These are phyloP conservation scores for Colletotrichum truncatum DNA, from an alignment of 2,329 filamentous ascomycete genomes.

Conservation along the genomic window DNA sequence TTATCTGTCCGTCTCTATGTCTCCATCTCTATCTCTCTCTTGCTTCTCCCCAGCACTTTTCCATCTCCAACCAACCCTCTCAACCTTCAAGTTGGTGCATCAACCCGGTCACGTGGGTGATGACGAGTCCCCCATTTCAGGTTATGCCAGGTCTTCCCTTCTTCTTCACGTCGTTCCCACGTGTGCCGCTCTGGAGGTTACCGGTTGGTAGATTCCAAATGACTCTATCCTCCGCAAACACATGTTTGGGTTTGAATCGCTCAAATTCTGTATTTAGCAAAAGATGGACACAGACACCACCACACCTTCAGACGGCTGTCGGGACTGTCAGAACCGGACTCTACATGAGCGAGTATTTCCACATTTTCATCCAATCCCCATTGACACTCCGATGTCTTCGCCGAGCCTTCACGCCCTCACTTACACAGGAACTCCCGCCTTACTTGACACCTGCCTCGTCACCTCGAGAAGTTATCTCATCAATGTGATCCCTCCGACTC, in stretches of 20 bases:
- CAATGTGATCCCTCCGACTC: neutral
- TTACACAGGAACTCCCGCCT: neutral
- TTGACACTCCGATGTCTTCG: too few species aligned
- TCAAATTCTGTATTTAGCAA: slow-evolving; percentile 20
- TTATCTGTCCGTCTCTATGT: neutral
- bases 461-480: slow-evolving; percentile 8
- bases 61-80: too few species aligned
- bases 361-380: too few species aligned
- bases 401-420: too few species aligned
- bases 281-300: neutral
- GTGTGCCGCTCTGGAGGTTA: neutral
- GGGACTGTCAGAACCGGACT: neutral
- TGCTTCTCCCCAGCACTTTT: too few species aligned
- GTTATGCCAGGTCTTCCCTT: slow-evolving; percentile 18
- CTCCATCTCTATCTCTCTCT: neutral
- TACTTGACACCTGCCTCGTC: neutral
- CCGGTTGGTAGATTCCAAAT: slow-evolving; percentile 9
- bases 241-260: slow-evolving; percentile 19
- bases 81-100: too few species aligned
- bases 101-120: neutral
- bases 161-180: slow-evolving; percentile 1
- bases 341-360: neutral
- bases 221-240: neutral
- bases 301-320: slow-evolving; percentile 14
- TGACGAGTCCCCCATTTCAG: slow-evolving; percentile 25